Evolutionary conservation across 1,284 basidiomycete genomes (phyloP).

Genomic region (Apiotrichum sp.): DNA sequence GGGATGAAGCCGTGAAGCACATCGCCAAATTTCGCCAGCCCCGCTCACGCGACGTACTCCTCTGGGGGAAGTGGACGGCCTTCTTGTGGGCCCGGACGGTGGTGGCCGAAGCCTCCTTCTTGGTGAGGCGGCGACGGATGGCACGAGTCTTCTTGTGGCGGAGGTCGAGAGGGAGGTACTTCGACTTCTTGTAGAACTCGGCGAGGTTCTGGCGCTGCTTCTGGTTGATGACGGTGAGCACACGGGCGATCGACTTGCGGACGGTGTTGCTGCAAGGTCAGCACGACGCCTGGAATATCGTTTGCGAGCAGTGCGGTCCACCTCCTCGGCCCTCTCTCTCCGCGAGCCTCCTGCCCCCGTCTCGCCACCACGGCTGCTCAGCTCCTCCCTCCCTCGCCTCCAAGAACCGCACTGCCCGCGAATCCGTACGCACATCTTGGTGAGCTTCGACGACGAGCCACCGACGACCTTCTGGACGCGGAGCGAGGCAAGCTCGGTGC

Average conservation of each 20-base stretch:
- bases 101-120: conserved; percentile 73
- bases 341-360: not conserved
- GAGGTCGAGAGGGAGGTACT: conserved; percentile 88
- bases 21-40: not conserved
- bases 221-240: conserved; percentile 97
- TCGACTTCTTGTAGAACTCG: conserved; percentile 95
- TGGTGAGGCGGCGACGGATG: conserved; percentile 90
- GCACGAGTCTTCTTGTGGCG: conserved; percentile 98
- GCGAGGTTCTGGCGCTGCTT: conserved; percentile 95
- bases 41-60: conserved; percentile 36
- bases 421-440: conserved; percentile 74
- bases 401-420: not conserved
- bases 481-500: conserved; percentile 85
- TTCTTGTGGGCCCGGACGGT: conserved; percentile 90
- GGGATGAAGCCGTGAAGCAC: not conserved
- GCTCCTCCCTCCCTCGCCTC: not conserved
- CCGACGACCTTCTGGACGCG: conserved; percentile 98
- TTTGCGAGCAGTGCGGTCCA: not conserved
- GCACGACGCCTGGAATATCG: not conserved
- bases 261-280: conserved; percentile 67
- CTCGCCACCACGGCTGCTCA: not conserved
- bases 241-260: conserved; percentile 98
- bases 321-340: too few relatives aligned
- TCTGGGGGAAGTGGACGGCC: conserved; percentile 79
- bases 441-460: conserved; percentile 91